Base-by-base conservation (phyloP, 1,284 basidiomycete species). In the Puccinia hordei region DNA sequence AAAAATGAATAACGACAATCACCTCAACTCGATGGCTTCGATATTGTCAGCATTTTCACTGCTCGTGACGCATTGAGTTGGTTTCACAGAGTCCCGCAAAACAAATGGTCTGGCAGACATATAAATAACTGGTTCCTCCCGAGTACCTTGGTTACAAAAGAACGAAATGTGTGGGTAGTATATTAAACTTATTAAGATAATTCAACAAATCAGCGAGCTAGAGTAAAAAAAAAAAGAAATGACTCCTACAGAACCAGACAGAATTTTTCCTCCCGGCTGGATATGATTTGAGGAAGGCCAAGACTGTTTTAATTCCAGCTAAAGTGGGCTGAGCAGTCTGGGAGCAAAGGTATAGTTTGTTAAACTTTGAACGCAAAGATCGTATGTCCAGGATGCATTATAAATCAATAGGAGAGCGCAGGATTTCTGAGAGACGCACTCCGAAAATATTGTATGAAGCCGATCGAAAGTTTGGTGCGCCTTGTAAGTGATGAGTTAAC, bases 61-160 rank as follows among this genome's bases (percentile, higher is more conserved):
- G 57, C 98, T 87, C 22, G 91, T 88, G 80, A 98, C 88, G 0
- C 92, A 93, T 73, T 90, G 89, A 80, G 92, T 89, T 0, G 97
- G 96, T 80, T 92, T 90, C 17, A 93, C 90, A 0, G 93, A 91
- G 85, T 99, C 96, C 71, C 97, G 90, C n/a, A 99, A 88, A 17
- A 99, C 96, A 84, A 97, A 99, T 0, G 97, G 95, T 41, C 95
- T 85, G 15, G 94, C 94, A 75, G 93, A 95, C 81, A 98, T 95
- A 84, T 95, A 95, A 57, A 96, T 90, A 89, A 93, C 89, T 5
- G 92, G 92, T 84, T 93, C 92, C 85, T 93, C 92, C n/a, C 33
- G 22, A 22, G 79, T 81, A 59, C 78, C 78, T 80, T 41, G 53
- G 24, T 93, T 92, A 91, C 92, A 93, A 51, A 93, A 90, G 15